Base-by-base conservation (phyloP, 2,329 filamentous ascomycete species). In the Cladosporium sp. region DNA sequence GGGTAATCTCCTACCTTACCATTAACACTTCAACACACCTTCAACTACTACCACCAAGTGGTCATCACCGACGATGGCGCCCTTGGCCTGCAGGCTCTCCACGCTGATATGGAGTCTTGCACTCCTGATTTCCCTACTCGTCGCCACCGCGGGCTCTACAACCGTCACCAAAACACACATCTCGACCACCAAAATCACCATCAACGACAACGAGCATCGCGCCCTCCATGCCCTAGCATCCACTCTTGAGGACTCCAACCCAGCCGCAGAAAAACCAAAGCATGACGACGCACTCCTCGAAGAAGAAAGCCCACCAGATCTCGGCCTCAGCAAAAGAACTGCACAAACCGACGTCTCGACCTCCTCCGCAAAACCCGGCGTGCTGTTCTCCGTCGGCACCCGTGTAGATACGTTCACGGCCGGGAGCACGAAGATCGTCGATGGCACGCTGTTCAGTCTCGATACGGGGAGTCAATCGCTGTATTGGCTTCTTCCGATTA, bases 111-210 rank as follows among this genome's bases (percentile, higher is more conserved):
- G 40, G 37, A 14, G 23, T 18, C 3, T n/a, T 49, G 1, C 21
- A 1, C 52, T 61, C 0, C 12, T 49, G 5, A 6, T 26, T 1
- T 33, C 18, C 26, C 12, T 61, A 18, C 16, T 31, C 18, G 40
- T 44, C 28, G 18, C 29, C 28, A 61, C 29, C 4, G 49, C 33
- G 16, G 33, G 2, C 11, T 18, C 49, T 2, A 18, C 29, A 5
- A 29, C 16, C 8, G 18, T 62, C 14, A 62, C 29, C 16, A 44
- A 62, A 10, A 62, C 60, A 6, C 60, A 62, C 21, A 40, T 62
- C 31, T 29, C 49, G 10, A 55, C 60, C n/a, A 53, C 29, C 7
- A 23, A 53, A 6, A 53, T 62, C n/a, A 28, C 59, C 4, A 8
- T 21, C n/a, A 52, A 53, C 8, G 6, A 8, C 21, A 11, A 8